These are phyloP conservation scores for Daedaleopsis sinensis DNA, from an alignment of 768 basidiomycete species.

Conservation along the genomic window DNA sequence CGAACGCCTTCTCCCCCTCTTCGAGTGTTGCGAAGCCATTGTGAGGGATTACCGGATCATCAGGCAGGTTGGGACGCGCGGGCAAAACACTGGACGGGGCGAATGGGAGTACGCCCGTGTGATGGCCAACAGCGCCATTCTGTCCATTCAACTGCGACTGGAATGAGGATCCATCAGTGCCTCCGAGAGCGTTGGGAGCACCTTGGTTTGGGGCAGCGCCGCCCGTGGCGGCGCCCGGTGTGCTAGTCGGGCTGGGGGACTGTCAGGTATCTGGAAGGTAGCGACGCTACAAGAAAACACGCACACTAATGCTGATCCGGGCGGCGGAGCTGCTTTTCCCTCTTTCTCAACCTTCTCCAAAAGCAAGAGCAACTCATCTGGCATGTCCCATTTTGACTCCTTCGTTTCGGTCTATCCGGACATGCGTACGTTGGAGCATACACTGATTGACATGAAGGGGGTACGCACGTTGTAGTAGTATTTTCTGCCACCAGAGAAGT, in stretches of 20 bases:
- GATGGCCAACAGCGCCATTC: slow-evolving; percentile 49
- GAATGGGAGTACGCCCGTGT: slow-evolving; percentile 63
- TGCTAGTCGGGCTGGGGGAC: slow-evolving; percentile 10
- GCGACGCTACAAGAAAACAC: background rate
- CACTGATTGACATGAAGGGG: background rate
- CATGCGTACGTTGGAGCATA: background rate
- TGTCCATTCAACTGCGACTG: slow-evolving; percentile 44
- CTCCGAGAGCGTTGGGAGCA: slow-evolving; percentile 55
- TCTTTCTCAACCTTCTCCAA: slow-evolving; percentile 88
- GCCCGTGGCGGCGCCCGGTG: slow-evolving; percentile 17
- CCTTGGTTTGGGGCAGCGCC: slow-evolving; percentile 42
- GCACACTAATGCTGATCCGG: slow-evolving; percentile 34
- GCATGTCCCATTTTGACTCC: slow-evolving; percentile 98
- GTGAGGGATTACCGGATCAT: slow-evolving; percentile 87
- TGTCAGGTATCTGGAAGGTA: background rate
- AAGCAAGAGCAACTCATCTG: slow-evolving; percentile 85
- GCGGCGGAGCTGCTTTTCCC: slow-evolving; percentile 43
- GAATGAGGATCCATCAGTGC: slow-evolving; percentile 55
- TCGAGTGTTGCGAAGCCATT: slow-evolving; percentile 86
- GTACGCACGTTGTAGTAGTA: slow-evolving; percentile 83
- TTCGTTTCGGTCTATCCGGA: slow-evolving; percentile 72
- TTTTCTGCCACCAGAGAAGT: slow-evolving; percentile 88
- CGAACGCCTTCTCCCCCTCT: slow-evolving; percentile 94
- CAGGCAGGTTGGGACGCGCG: slow-evolving; percentile 77
- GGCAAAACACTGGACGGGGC: slow-evolving; percentile 64